phyloP scores from a whole-genome alignment of 805 yeast species.

The Metschnikowia similis region DNA sequence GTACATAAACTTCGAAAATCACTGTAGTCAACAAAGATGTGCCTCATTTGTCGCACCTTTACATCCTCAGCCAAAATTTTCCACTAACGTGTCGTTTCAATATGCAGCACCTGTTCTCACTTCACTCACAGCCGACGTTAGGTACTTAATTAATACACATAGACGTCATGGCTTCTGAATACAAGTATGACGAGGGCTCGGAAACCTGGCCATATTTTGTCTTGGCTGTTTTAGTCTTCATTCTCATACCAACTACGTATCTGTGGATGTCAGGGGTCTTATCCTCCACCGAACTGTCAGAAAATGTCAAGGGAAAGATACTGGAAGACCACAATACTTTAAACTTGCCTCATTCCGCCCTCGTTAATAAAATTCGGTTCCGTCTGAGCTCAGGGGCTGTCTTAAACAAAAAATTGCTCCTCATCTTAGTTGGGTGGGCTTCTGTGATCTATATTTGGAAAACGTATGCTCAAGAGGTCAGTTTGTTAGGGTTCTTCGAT shows the following conservation, averaged over 20 bases:
- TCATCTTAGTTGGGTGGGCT: constrained; percentile 57
- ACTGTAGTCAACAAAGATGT: background rate
- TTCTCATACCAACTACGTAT: constrained; percentile 62
- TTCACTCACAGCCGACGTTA: background rate
- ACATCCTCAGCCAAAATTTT: constrained; percentile 3
- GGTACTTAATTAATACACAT: background rate
- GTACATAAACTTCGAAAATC: background rate
- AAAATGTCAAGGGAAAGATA: constrained; percentile 29
- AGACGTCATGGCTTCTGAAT: constrained; percentile 42
- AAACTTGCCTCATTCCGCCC: constrained; percentile 24
- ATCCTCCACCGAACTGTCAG: constrained; percentile 12
- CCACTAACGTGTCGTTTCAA: constrained; percentile 4
- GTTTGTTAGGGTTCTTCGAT: constrained; percentile 60
- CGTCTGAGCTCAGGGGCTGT: constrained; percentile 29
- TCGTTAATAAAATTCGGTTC: constrained; percentile 23
- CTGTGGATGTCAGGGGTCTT: constrained; percentile 22
- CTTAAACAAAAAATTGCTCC: constrained; percentile 34
- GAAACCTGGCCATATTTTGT: constrained; percentile 94
- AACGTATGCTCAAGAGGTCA: constrained; percentile 42
- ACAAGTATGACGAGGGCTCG: constrained; percentile 81
- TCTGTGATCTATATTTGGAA: constrained; percentile 39
- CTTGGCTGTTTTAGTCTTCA: constrained; percentile 63
- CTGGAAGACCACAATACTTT: constrained; percentile 26
- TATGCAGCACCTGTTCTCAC: constrained; percentile 2
- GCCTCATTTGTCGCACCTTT: background rate